A percentile compares a stretch with the other conserved stretches of the same genome.
phyloP scores from a whole-genome alignment of 345 rosid genomes.

The Cochlearia excelsa region DNA sequence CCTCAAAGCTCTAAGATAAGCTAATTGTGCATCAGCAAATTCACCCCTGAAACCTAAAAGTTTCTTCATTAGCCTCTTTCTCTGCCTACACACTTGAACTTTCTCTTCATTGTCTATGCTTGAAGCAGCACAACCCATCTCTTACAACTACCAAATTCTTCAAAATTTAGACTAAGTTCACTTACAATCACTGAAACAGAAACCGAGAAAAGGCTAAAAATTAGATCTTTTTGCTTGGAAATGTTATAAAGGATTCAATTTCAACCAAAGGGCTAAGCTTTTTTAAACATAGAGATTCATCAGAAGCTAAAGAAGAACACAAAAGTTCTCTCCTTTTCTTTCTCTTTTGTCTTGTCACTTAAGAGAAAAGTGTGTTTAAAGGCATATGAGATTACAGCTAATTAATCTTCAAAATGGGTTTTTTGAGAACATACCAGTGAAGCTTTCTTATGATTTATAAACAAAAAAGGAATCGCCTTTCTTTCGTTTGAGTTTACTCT shows the following conservation, averaged over 20 bases:
- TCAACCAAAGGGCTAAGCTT: conserved; percentile 19
- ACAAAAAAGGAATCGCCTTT: conserved; percentile 25
- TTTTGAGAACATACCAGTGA: conserved; percentile 30
- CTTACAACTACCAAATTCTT: conserved; percentile 6
- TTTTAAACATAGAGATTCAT: conserved; percentile 12
- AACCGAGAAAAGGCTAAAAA: conserved; percentile 15
- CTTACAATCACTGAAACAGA: not conserved
- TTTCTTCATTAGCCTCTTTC: conserved; percentile 80
- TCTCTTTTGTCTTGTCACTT: conserved; percentile 15
- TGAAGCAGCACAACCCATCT: conserved; percentile 91
- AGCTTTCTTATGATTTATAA: conserved; percentile 18
- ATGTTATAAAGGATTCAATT: not conserved
- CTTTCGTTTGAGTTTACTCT: conserved; percentile 3
- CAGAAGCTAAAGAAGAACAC: not conserved
- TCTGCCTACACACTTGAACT: conserved; percentile 66
- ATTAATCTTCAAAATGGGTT: conserved; percentile 16
- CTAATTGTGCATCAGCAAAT: conserved; percentile 73
- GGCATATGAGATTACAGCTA: conserved; percentile 28
- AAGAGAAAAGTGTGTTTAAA: conserved; percentile 9
- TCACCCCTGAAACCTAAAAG: conserved; percentile 61
- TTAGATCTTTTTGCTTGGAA: conserved; percentile 1
- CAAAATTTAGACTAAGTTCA: conserved; percentile 4
- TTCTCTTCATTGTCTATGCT: conserved; percentile 76
- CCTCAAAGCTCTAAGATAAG: conserved; percentile 76
- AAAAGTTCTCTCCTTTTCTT: conserved; percentile 22